Evolutionary conservation across 2,329 filamentous ascomycete species (phyloP).

Genomic region (Rhinocladiella similis): DNA sequence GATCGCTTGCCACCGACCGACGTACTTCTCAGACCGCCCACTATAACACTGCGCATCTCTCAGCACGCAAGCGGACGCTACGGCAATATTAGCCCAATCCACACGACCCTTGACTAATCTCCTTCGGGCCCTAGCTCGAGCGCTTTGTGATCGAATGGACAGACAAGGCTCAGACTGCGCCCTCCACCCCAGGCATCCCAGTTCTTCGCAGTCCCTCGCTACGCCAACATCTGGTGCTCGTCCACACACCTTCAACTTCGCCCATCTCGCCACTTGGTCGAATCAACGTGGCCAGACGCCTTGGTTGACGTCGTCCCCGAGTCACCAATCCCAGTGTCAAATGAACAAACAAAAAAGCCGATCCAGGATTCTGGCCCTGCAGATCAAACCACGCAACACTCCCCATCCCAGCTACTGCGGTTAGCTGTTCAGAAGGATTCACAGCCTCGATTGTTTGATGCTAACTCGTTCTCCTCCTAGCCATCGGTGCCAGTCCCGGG

Average conservation of each 20-base stretch:
- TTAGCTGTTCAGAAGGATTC: background rate
- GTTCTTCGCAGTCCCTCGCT: background rate
- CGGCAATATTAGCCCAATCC: constrained; percentile 6
- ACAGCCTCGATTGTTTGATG: background rate
- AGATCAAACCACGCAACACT: background rate
- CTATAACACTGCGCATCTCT: background rate
- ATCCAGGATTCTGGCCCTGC: constrained; percentile 6
- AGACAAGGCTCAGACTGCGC: constrained; percentile 2
- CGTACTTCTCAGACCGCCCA: background rate
- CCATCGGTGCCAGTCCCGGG: no score
- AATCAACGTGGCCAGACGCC: background rate
- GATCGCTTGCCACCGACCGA: background rate
- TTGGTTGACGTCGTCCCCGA: background rate
- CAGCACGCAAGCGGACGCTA: background rate
- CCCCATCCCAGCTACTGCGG: no score
- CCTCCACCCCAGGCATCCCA: background rate
- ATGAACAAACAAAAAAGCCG: background rate
- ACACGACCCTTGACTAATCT: constrained; percentile 9
- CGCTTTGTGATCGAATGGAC: constrained; percentile 20
- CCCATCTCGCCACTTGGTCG: background rate
- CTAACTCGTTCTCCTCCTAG: background rate
- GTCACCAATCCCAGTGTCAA: background rate
- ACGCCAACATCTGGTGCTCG: background rate
- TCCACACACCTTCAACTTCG: background rate
- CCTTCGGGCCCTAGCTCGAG: constrained; percentile 14